These are phyloP conservation scores for Chaetoceros muelleri DNA, from an alignment of 108 stramenopile species.

Conservation along the genomic window DNA sequence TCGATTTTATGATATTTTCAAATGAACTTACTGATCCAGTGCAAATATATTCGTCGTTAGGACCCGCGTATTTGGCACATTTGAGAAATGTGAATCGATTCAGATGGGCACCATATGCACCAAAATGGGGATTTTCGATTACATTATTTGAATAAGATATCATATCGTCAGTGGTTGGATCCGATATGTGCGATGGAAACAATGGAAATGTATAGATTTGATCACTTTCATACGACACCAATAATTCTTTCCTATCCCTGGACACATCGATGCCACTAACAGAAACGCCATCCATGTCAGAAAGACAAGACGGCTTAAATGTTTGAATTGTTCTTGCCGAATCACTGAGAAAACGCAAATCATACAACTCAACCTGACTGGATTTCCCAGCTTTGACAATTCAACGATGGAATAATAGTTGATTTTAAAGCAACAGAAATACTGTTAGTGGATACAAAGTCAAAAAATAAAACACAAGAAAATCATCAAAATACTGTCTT, in stretches of 20 bases:
- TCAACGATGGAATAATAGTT: not conserved
- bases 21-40: no score
- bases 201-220: slow-evolving; percentile 77
- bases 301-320: slow-evolving; percentile 36
- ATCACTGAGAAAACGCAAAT: slow-evolving; percentile 60
- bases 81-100: slow-evolving; percentile 73
- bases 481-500: not conserved
- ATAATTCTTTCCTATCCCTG: slow-evolving; percentile 43
- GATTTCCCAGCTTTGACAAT: slow-evolving; percentile 33
- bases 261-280: slow-evolving; percentile 73
- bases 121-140: slow-evolving; percentile 19
- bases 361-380: slow-evolving; percentile 50
- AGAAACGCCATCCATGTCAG: slow-evolving; percentile 26
- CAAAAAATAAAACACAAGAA: slow-evolving; percentile 1
- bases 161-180: slow-evolving; percentile 34
- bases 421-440: not conserved
- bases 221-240: slow-evolving; percentile 76
- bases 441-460: not conserved
- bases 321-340: slow-evolving; percentile 21
- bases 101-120: slow-evolving; percentile 63
- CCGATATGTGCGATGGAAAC: slow-evolving; percentile 28
- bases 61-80: slow-evolving; percentile 69
- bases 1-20: no score
- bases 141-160: not conserved
- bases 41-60: slow-evolving; percentile 75